Conservation (phyloP, 2,329 filamentous ascomycete genomes). For the Ilyonectria mors-panacis region DNA sequence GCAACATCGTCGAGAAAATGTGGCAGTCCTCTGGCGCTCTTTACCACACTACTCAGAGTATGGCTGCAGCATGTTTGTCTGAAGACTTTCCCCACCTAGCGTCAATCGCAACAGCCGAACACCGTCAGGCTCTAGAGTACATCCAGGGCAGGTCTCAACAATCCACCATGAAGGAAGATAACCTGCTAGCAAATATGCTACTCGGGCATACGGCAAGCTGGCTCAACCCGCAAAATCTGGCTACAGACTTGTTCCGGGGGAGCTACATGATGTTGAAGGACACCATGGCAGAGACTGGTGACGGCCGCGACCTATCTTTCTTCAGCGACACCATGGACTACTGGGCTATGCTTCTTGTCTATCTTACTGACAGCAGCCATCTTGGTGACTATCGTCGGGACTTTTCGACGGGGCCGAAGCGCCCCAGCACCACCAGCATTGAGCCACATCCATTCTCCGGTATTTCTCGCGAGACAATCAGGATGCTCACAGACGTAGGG, state of each 20-base stretch:
- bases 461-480: slow-evolving; percentile 33
- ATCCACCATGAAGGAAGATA: slow-evolving; percentile 6
- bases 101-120: slow-evolving; percentile 24
- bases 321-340: slow-evolving; percentile 42
- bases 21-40: slow-evolving; percentile 39
- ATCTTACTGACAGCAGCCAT: slow-evolving; percentile 37
- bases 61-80: slow-evolving; percentile 42
- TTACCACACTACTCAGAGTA: slow-evolving; percentile 45
- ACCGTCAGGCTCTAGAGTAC: slow-evolving; percentile 27
- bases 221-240: slow-evolving; percentile 40
- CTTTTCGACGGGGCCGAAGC: neutral
- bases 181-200: slow-evolving; percentile 29
- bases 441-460: slow-evolving; percentile 40
- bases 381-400: slow-evolving; percentile 24
- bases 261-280: slow-evolving; percentile 25
- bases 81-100: slow-evolving; percentile 38
- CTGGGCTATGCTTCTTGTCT: slow-evolving; percentile 44
- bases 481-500: slow-evolving; percentile 34
- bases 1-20: slow-evolving; percentile 37
- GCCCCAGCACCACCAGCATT: neutral
- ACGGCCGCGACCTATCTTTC: slow-evolving; percentile 23
- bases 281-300: slow-evolving; percentile 2
- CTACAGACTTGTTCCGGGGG: slow-evolving; percentile 32
- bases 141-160: neutral
- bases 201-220: slow-evolving; percentile 42